A percentile compares a stretch with the other conserved stretches of the same genome.
phyloP scores from a whole-genome alignment of 345 rosid species.

The Linum usitatissimum region DNA sequence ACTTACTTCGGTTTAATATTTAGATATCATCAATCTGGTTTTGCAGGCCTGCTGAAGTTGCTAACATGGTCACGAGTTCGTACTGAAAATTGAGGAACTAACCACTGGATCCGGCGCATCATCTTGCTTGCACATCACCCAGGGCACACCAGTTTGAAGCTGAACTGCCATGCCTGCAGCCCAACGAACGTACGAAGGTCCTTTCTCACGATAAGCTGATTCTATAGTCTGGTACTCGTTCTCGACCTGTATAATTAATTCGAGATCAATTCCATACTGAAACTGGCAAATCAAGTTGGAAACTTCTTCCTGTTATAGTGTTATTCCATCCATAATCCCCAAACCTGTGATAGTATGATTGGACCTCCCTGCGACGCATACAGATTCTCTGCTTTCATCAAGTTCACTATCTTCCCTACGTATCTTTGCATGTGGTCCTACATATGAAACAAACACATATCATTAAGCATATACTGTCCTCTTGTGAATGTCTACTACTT shows the following conservation, averaged over 20 bases:
- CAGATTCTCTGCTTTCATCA: conserved; percentile 57
- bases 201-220: conserved; percentile 38
- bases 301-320: no score
- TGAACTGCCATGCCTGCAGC: conserved; percentile 63
- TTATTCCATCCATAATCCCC: not conserved
- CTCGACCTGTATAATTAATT: conserved; percentile 39
- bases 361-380: conserved; percentile 92
- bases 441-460: not conserved
- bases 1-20: not conserved
- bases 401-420: conserved; percentile 38
- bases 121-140: conserved; percentile 87
- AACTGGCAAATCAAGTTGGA: no score
- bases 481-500: not conserved
- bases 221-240: conserved; percentile 61
- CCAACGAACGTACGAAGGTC: conserved; percentile 59
- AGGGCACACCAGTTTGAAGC: conserved; percentile 71
- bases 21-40: not conserved
- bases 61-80: not conserved
- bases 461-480: not conserved
- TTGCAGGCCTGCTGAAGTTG: not conserved
- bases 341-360: conserved; percentile 72
- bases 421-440: conserved; percentile 59
- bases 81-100: conserved; percentile 12
- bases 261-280: not conserved
- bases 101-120: conserved; percentile 88